Evolutionary conservation across 768 basidiomycete genomes (phyloP).

Genomic region (Russula virescens): DNA sequence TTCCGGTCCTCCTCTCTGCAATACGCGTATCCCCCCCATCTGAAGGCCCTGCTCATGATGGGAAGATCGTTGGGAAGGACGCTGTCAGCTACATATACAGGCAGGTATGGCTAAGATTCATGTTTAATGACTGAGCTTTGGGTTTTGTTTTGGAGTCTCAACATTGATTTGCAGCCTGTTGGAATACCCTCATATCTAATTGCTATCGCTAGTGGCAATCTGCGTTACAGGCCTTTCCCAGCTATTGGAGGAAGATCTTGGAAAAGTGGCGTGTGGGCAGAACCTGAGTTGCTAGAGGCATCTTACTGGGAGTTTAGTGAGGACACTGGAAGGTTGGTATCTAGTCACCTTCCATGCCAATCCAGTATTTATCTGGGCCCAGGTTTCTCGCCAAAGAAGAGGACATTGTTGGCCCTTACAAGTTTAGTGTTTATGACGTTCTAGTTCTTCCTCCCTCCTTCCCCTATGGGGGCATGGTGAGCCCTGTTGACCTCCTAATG

Average conservation of each 20-base stretch:
- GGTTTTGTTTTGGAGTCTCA: background rate
- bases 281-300: slow-evolving; percentile 72
- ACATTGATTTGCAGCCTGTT: slow-evolving; percentile 47
- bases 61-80: slow-evolving; percentile 70
- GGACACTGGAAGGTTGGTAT: slow-evolving; percentile 67
- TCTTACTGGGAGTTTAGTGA: slow-evolving; percentile 85
- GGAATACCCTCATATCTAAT: slow-evolving; percentile 90
- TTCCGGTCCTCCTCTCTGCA: slow-evolving; percentile 85
- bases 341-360: background rate
- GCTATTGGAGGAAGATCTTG: slow-evolving; percentile 59
- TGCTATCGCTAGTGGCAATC: slow-evolving; percentile 83
- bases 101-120: slow-evolving; percentile 46
- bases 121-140: background rate
- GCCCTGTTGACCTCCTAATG: slow-evolving; percentile 21
- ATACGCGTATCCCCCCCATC: slow-evolving; percentile 70
- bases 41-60: slow-evolving; percentile 63
- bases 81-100: slow-evolving; percentile 67
- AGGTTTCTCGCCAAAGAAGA: slow-evolving; percentile 80
- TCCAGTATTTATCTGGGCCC: background rate
- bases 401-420: slow-evolving; percentile 65
- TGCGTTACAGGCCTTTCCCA: slow-evolving; percentile 65
- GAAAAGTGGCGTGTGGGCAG: slow-evolving; percentile 86
- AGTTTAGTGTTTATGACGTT: slow-evolving; percentile 84
- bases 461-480: slow-evolving; percentile 87
- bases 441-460: slow-evolving; percentile 87